Evolutionary conservation across 192 early-diverging fungal genomes (phyloP).

Genomic region (Linderina pennispora): DNA sequence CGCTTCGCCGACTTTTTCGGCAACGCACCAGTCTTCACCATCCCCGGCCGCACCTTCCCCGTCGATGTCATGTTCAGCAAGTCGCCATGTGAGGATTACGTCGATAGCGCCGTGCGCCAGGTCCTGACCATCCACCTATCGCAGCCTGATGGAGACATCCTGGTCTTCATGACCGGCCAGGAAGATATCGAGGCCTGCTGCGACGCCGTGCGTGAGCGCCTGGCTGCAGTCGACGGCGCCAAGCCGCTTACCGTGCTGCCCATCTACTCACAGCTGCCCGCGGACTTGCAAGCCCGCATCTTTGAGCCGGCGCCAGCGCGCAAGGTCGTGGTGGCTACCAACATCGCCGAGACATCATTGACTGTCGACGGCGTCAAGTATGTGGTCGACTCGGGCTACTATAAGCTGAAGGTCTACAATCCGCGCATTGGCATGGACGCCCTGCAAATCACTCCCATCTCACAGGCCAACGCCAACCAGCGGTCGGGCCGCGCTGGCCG

Average conservation of each 20-base stretch:
- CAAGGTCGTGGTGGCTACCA: slow-evolving; percentile 94
- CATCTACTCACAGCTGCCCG: slow-evolving; percentile 90
- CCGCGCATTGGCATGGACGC: slow-evolving; percentile 97
- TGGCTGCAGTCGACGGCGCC: slow-evolving; percentile 55
- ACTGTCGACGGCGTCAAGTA: slow-evolving; percentile 97
- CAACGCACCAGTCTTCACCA: slow-evolving; percentile 89
- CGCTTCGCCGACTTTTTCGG: slow-evolving; percentile 89
- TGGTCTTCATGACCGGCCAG: slow-evolving; percentile 96
- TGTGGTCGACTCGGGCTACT: slow-evolving; percentile 94
- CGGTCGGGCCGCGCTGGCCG: slow-evolving; percentile 96
- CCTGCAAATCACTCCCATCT: slow-evolving; percentile 87
- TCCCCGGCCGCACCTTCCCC: slow-evolving; percentile 92
- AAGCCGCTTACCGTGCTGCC: slow-evolving; percentile 81
- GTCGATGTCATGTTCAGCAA: slow-evolving; percentile 94
- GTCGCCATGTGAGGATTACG: slow-evolving; percentile 91
- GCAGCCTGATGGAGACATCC: slow-evolving; percentile 88
- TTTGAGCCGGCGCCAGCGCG: slow-evolving; percentile 87
- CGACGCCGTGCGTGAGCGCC: slow-evolving; percentile 63
- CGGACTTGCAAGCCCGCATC: slow-evolving; percentile 92
- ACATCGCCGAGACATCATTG: slow-evolving; percentile 98
- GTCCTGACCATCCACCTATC: slow-evolving; percentile 94
- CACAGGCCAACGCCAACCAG: slow-evolving; percentile 91
- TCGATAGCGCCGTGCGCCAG: slow-evolving; percentile 90
- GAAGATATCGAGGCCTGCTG: slow-evolving; percentile 93
- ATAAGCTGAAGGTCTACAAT: slow-evolving; percentile 96